Percentiles rank a stretch among this genome's conserved stretches.
Evolutionary conservation across 148 eudicot genomes (phyloP).

Genomic region (Nepenthes gracilis): DNA sequence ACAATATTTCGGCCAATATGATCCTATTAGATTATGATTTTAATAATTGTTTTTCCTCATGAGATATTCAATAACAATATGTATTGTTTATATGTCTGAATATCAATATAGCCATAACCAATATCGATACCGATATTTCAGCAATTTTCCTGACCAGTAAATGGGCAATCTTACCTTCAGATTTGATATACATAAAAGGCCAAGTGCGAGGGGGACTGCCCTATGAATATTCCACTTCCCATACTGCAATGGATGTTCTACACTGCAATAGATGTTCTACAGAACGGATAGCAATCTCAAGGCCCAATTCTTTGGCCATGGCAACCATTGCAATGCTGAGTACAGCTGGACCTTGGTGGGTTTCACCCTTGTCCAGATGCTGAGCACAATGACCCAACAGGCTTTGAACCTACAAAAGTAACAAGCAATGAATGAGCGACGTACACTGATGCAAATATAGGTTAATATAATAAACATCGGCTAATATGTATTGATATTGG

Average conservation of each 20-base stretch:
- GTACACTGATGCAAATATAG: too few relatives aligned
- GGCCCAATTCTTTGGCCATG: conserved; percentile 91
- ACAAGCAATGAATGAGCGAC: conserved; percentile 1
- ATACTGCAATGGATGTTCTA: conserved; percentile 92
- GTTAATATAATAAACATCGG: too few relatives aligned
- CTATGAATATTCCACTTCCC: conserved; percentile 86
- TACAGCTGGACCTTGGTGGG: conserved; percentile 93
- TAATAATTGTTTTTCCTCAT: too few relatives aligned
- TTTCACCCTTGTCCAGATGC: conserved; percentile 86
- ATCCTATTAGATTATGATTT: too few relatives aligned
- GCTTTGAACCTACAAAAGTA: conserved; percentile 58
- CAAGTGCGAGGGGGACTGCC: conserved; percentile 94
- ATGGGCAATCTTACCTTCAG: conserved; percentile 37
- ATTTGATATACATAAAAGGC: conserved; percentile 82
- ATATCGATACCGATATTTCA: too few relatives aligned
- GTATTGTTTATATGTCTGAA: too few relatives aligned
- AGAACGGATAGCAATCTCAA: conserved; percentile 89
- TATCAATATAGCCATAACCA: too few relatives aligned
- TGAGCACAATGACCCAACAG: conserved; percentile 87
- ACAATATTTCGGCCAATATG: too few relatives aligned
- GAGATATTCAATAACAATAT: too few relatives aligned
- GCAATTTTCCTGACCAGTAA: too few relatives aligned
- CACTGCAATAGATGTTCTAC: conserved; percentile 81
- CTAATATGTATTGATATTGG: too few relatives aligned
- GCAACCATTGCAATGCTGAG: conserved; percentile 94